Percentiles rank a stretch among this genome's conserved stretches.
Evolutionary conservation across 2,329 filamentous ascomycete species (phyloP).

Genomic region (Fusarium xylarioides): DNA sequence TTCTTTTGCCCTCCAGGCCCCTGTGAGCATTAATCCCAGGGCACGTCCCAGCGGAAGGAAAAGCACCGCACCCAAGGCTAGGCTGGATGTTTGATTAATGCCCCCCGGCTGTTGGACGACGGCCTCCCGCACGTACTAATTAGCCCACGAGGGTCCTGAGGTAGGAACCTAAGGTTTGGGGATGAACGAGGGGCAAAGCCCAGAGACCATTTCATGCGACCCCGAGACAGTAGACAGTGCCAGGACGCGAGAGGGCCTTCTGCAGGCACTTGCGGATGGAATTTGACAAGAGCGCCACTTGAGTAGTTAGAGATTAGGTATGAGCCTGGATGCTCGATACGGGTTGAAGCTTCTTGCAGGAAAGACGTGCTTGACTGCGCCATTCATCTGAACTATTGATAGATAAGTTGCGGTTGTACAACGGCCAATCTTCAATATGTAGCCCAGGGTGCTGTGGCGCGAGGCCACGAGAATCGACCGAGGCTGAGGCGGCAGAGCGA

Average conservation of each 20-base stretch:
- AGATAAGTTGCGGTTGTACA: slow-evolving; percentile 4
- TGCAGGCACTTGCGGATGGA: slow-evolving; percentile 8
- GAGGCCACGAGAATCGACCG: slow-evolving; percentile 15
- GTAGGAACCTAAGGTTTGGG: slow-evolving; percentile 23
- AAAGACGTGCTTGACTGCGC: neutral
- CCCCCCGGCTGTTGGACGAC: slow-evolving; percentile 38
- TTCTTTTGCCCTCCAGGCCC: slow-evolving; percentile 20
- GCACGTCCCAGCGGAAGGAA: slow-evolving; percentile 36
- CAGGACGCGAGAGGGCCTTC: slow-evolving; percentile 22
- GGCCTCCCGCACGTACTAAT: slow-evolving; percentile 37
- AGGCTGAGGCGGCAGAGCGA: slow-evolving; percentile 26
- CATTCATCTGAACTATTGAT: slow-evolving; percentile 6
- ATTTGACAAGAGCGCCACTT: slow-evolving; percentile 25
- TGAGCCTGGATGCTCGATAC: neutral
- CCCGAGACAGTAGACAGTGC: slow-evolving; percentile 30
- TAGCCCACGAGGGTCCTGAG: slow-evolving; percentile 21
- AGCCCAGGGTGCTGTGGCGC: slow-evolving; percentile 12
- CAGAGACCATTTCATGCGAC: slow-evolving; percentile 40
- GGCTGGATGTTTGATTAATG: slow-evolving; percentile 39
- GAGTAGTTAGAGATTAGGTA: slow-evolving; percentile 11
- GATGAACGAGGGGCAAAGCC: slow-evolving; percentile 33
- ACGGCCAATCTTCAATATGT: neutral
- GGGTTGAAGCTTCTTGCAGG: neutral
- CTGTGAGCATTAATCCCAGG: slow-evolving; percentile 28
- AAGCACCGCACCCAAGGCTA: slow-evolving; percentile 32